A percentile compares a stretch with the other conserved stretches of the same genome.
phyloP scores from a whole-genome alignment of 495 filamentous ascomycete species.

The Patellaria atrata region DNA sequence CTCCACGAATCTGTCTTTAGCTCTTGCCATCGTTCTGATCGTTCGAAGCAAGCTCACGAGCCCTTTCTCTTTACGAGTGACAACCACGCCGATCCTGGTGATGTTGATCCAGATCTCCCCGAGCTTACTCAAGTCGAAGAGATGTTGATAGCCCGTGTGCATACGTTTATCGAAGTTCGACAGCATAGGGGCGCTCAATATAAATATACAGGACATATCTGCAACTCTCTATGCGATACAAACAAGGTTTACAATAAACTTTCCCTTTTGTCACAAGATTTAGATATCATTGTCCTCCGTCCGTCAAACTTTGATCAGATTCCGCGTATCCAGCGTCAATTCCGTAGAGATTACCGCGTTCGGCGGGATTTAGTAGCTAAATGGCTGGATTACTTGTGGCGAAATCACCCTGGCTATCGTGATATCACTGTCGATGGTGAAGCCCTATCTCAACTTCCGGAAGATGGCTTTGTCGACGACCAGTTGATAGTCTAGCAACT shows the following conservation, averaged over 20 bases:
- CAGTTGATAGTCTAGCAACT: background rate
- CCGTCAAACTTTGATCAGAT: background rate
- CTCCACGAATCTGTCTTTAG: too few relatives aligned
- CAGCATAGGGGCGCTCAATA: background rate
- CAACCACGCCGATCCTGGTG: background rate
- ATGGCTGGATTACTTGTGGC: background rate
- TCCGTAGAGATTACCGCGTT: background rate
- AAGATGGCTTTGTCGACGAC: background rate
- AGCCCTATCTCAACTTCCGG: background rate
- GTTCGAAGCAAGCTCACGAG: too few relatives aligned
- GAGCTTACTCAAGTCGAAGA: constrained; percentile 1
- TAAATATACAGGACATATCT: background rate
- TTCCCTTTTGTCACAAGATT: background rate
- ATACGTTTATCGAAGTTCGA: background rate
- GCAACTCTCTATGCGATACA: background rate
- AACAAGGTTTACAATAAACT: background rate
- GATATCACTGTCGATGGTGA: background rate
- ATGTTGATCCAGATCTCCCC: background rate
- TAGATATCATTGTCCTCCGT: background rate
- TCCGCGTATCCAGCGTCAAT: background rate
- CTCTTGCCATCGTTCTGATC: too few relatives aligned
- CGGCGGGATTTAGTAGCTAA: background rate
- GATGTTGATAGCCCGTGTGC: constrained; percentile 1
- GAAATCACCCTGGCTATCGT: background rate
- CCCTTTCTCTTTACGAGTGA: background rate